Evolutionary conservation across 345 rosid species (phyloP).

Genomic region (Clarkia xantiana): DNA sequence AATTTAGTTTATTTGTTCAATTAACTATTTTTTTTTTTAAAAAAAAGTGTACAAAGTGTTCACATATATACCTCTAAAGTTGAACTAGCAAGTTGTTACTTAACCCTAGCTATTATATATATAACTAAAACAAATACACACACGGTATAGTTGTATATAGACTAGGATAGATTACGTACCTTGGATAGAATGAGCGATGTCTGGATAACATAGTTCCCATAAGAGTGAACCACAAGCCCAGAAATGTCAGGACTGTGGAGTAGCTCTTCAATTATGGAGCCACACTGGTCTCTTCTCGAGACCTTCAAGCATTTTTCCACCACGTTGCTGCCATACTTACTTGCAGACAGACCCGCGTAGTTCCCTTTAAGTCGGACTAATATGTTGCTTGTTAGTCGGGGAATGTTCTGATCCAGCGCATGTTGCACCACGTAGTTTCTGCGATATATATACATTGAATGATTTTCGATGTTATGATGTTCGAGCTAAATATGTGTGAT

Average conservation of each 20-base stretch:
- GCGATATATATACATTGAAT: neutral
- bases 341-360: constrained; percentile 16
- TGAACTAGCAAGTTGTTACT: too few species aligned
- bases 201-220: constrained; percentile 33
- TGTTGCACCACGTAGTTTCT: constrained; percentile 44
- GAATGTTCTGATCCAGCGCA: constrained; percentile 11
- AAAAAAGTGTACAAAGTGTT: too few species aligned
- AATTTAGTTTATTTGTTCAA: too few species aligned
- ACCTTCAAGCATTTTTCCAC: constrained; percentile 30
- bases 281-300: constrained; percentile 6
- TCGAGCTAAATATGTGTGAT: neutral
- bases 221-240: constrained; percentile 13
- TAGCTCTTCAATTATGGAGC: constrained; percentile 16
- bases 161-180: constrained; percentile 12
- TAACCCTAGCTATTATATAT: too few species aligned
- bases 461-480: too few species aligned
- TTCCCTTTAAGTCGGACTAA: constrained; percentile 13
- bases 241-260: constrained; percentile 4
- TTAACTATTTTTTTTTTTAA: too few species aligned
- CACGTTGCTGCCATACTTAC: constrained; percentile 35
- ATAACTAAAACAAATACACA: too few species aligned
- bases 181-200: constrained; percentile 10
- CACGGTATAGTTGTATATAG: too few species aligned
- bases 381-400: constrained; percentile 3
- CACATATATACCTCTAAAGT: too few species aligned